Percentiles rank a stretch among this genome's conserved stretches.
Evolutionary conservation across 257 asterid genomes (phyloP).

Genomic region (Cordia subcordata): DNA sequence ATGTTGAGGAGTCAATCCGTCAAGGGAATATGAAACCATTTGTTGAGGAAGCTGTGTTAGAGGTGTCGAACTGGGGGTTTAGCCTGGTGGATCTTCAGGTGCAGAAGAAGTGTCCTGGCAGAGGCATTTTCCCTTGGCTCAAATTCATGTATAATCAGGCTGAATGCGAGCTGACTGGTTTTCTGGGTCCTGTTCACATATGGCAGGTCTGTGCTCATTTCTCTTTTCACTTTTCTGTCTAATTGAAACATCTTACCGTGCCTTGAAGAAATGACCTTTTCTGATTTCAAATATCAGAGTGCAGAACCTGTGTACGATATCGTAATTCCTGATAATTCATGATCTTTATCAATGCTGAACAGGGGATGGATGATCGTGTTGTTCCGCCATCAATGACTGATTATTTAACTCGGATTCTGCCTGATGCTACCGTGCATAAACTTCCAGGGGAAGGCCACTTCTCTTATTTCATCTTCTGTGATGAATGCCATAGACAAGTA

Average conservation of each 20-base stretch:
- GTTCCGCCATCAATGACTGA: constrained; percentile 71
- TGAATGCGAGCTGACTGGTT: constrained; percentile 68
- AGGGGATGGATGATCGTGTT: constrained; percentile 76
- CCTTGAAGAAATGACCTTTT: too few species aligned
- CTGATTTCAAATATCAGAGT: too few species aligned
- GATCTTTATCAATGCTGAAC: constrained; percentile 13
- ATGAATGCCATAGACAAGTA: constrained; percentile 69
- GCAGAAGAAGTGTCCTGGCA: constrained; percentile 52
- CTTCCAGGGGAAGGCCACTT: constrained; percentile 85
- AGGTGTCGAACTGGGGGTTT: constrained; percentile 89
- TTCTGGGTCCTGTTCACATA: constrained; percentile 84
- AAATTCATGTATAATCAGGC: constrained; percentile 54
- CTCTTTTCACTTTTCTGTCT: not conserved
- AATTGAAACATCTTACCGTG: not conserved
- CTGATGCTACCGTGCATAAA: constrained; percentile 53
- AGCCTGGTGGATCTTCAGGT: constrained; percentile 62
- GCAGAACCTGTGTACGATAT: too few species aligned
- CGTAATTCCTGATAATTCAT: not conserved
- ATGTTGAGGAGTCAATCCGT: constrained; percentile 79
- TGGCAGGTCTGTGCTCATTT: constrained; percentile 64
- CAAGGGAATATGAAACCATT: constrained; percentile 59
- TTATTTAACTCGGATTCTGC: constrained; percentile 54
- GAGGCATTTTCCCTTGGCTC: constrained; percentile 63
- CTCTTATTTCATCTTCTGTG: constrained; percentile 64
- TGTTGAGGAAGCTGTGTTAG: constrained; percentile 74